These are phyloP conservation scores for Pseudohalonectria lignicola DNA, from an alignment of 2,329 filamentous ascomycete genomes.

Conservation along the genomic window DNA sequence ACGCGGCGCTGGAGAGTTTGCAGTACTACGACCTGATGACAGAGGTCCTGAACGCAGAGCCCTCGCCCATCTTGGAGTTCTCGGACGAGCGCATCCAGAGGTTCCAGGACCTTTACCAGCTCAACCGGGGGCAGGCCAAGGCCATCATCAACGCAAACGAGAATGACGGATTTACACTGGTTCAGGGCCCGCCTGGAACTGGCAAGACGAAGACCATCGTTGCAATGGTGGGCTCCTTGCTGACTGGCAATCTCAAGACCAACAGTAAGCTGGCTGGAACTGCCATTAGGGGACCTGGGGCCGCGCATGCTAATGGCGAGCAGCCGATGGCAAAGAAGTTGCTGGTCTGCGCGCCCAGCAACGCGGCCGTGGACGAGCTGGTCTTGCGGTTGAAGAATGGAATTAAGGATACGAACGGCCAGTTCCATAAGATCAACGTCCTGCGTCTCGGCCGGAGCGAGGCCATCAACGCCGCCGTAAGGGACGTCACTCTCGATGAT, in stretches of 20 bases:
- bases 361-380: constrained; percentile 92
- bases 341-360: constrained; percentile 94
- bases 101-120: constrained; percentile 64
- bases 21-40: constrained; percentile 95
- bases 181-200: constrained; percentile 91
- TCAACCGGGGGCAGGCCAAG: constrained; percentile 83
- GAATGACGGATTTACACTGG: constrained; percentile 93
- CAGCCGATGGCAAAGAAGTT: constrained; percentile 60
- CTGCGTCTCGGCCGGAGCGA: constrained; percentile 85
- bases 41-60: constrained; percentile 75
- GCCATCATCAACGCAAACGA: constrained; percentile 86
- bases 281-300: constrained; percentile 28
- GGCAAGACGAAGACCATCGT: constrained; percentile 98
- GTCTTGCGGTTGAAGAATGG: constrained; percentile 87
- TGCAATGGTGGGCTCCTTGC: constrained; percentile 82
- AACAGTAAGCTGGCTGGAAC: constrained; percentile 26
- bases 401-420: constrained; percentile 65
- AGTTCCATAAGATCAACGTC: constrained; percentile 68
- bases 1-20: constrained; percentile 78
- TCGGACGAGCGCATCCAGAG: constrained; percentile 59
- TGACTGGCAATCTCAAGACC: constrained; percentile 45
- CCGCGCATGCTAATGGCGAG: constrained; percentile 14
- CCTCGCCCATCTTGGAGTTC: constrained; percentile 79
- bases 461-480: constrained; percentile 80
- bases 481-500: constrained; percentile 88